A percentile compares a stretch with the other conserved stretches of the same genome.
These are phyloP conservation scores for Erythrobasidium hasegawianum DNA, from an alignment of 1,284 basidiomycete species.

Conservation along the genomic window DNA sequence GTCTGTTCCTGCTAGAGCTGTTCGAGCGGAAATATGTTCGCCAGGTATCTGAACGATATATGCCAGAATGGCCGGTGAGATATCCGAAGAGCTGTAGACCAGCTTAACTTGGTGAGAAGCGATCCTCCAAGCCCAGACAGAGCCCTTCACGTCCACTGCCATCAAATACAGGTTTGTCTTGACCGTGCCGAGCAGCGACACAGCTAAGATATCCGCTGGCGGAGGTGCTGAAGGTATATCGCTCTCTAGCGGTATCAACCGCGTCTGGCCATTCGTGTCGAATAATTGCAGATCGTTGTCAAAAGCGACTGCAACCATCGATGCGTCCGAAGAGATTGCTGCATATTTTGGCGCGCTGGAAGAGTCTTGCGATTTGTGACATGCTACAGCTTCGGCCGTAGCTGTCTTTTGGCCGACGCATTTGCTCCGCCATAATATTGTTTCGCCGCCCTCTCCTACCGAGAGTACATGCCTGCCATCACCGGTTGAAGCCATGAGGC, in stretches of 20 bases:
- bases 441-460: slow-evolving; percentile 7
- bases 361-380: neutral
- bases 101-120: no score
- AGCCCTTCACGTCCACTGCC: slow-evolving; percentile 1
- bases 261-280: neutral
- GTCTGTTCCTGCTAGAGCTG: no score
- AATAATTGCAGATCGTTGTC: neutral
- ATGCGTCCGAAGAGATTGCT: slow-evolving; percentile 11
- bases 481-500: neutral
- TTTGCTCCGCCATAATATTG: slow-evolving; percentile 20
- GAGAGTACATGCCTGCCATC: neutral
- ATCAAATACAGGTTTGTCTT: slow-evolving; percentile 8
- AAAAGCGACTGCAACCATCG: neutral
- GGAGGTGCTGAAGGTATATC: neutral
- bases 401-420: slow-evolving; percentile 4
- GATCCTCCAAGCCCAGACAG: neutral
- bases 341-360: neutral
- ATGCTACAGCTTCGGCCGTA: neutral
- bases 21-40: neutral
- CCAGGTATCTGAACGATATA: no score
- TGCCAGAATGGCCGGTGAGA: no score
- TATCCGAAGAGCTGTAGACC: no score
- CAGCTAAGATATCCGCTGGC: slow-evolving; percentile 7
- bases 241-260: neutral
- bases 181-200: slow-evolving; percentile 6